Percentiles rank a stretch among this genome's conserved stretches.
Conservation (phyloP, 163 green algal species). For the Chlorella variabilis region DNA sequence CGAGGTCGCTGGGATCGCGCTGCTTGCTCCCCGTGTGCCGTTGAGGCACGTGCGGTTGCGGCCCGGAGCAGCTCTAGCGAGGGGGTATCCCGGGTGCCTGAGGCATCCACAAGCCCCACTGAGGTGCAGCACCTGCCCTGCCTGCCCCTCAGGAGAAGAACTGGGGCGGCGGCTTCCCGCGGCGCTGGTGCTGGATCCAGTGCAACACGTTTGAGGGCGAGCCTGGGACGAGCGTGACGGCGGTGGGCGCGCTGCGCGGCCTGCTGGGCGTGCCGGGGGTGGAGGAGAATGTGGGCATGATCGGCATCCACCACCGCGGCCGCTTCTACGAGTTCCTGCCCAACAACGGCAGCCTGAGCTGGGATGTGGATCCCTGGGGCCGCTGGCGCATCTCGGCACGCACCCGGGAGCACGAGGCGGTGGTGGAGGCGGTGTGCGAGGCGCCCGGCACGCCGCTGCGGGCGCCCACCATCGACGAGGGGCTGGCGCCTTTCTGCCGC, state of each 20-base stretch:
- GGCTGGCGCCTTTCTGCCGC: constrained; percentile 85
- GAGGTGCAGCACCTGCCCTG: no score
- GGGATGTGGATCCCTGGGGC: constrained; percentile 88
- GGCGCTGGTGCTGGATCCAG: constrained; percentile 90
- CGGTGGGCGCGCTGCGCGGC: constrained; percentile 75
- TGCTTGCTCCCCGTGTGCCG: no score
- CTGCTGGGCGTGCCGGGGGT: constrained; percentile 66
- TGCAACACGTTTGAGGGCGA: constrained; percentile 81
- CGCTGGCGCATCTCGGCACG: constrained; percentile 55
- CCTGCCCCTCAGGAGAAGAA: constrained; percentile 88
- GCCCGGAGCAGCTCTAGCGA: no score
- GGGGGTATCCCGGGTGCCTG: no score
- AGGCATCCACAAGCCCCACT: no score
- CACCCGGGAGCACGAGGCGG: constrained; percentile 42
- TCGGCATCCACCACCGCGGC: constrained; percentile 85
- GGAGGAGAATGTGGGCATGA: constrained; percentile 90
- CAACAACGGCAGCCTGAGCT: constrained; percentile 79
- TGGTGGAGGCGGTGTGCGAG: constrained; percentile 59
- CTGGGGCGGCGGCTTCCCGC: constrained; percentile 96
- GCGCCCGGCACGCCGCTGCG: constrained; percentile 59
- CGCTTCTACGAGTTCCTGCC: constrained; percentile 86
- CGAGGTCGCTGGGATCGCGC: no score
- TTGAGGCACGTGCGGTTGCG: no score
- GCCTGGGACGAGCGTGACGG: constrained; percentile 78
- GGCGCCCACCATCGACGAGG: constrained; percentile 81